Conservation (phyloP, 805 yeast species). For the Clavispora carvajalis region DNA sequence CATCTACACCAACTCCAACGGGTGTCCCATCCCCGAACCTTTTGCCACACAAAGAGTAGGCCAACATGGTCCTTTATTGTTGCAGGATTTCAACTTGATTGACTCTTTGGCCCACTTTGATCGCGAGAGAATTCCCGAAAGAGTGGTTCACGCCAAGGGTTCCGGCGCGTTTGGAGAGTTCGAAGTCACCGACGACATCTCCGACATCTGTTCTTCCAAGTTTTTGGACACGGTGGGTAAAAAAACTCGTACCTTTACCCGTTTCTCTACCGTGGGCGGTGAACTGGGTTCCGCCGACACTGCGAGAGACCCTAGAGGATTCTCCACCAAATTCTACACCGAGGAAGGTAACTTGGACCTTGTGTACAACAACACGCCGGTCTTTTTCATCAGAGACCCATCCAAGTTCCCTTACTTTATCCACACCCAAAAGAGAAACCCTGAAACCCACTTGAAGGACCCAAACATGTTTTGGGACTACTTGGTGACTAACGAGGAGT, state of each 20-base stretch:
- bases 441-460: slow-evolving; percentile 72
- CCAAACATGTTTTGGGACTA: slow-evolving; percentile 85
- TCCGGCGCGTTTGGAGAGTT: slow-evolving; percentile 87
- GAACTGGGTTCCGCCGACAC: slow-evolving; percentile 78
- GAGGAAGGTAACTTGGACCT: slow-evolving; percentile 82
- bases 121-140: slow-evolving; percentile 85
- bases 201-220: slow-evolving; percentile 21
- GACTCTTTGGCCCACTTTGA: slow-evolving; percentile 85
- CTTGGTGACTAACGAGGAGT: slow-evolving; percentile 66
- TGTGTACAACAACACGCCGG: slow-evolving; percentile 83
- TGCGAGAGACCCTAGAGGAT: slow-evolving; percentile 86
- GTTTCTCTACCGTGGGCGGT: slow-evolving; percentile 88
- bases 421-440: slow-evolving; percentile 85
- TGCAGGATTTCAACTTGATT: slow-evolving; percentile 77
- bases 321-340: slow-evolving; percentile 73
- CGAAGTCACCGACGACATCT: slow-evolving; percentile 66
- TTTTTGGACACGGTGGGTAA: slow-evolving; percentile 26
- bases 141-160: slow-evolving; percentile 93
- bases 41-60: slow-evolving; percentile 75
- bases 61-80: slow-evolving; percentile 68
- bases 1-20: slow-evolving; percentile 65
- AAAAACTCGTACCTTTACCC: slow-evolving; percentile 43
- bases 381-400: slow-evolving; percentile 81
- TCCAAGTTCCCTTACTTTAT: slow-evolving; percentile 82
- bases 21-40: slow-evolving; percentile 71